phyloP scores from a whole-genome alignment of 305 asterid genomes.

The Fraxinus velutina region DNA sequence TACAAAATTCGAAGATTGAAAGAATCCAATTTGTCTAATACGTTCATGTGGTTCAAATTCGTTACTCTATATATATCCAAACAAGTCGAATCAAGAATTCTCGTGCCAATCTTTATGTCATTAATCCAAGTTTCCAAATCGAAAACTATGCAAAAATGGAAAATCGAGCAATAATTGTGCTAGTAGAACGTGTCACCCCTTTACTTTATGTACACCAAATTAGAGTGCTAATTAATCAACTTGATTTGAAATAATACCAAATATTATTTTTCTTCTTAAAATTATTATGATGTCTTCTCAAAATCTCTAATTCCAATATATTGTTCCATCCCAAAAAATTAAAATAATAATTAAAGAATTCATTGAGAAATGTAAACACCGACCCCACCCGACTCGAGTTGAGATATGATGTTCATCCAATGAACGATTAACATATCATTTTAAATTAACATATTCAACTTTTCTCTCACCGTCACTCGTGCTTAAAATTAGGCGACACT shows the following conservation, averaged over 20 bases:
- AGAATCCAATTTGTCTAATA: background rate
- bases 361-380: background rate
- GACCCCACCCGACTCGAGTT: too few relatives aligned
- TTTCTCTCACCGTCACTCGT: background rate
- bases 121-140: background rate
- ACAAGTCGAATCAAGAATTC: background rate
- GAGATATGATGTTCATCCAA: too few relatives aligned
- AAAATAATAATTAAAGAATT: background rate
- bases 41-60: background rate
- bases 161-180: background rate
- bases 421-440: too few relatives aligned
- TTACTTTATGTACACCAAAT: background rate
- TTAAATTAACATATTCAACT: too few relatives aligned
- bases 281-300: background rate
- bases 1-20: background rate
- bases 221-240: background rate
- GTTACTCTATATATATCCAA: background rate
- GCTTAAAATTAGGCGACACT: background rate
- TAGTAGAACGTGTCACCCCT: background rate
- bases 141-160: background rate
- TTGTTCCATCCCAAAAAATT: background rate
- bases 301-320: slow-evolving; percentile 3
- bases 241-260: slow-evolving; percentile 4
- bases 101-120: background rate
- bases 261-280: background rate